Evolutionary conservation across 2,329 filamentous ascomycete species (phyloP).

Genomic region (Hypocrella siamensis): DNA sequence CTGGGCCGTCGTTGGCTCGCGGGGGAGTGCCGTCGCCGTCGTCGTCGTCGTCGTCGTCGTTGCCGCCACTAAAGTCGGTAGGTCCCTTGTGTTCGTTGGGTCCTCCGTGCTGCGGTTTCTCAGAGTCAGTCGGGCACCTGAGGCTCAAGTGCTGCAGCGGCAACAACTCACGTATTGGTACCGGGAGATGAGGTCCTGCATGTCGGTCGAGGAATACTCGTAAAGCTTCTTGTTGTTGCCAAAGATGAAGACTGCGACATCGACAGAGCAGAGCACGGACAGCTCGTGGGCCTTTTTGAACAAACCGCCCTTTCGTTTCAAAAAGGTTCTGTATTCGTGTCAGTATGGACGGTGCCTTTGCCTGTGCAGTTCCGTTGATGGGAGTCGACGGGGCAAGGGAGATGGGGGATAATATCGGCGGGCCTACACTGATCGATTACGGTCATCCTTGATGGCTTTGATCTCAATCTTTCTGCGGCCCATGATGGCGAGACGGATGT

Average conservation of each 20-base stretch:
- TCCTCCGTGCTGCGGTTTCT: slow-evolving; percentile 55
- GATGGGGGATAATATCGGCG: neutral
- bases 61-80: slow-evolving; percentile 74
- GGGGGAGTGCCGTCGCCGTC: slow-evolving; percentile 56
- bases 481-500: slow-evolving; percentile 37
- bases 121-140: slow-evolving; percentile 5
- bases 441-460: slow-evolving; percentile 97
- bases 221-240: slow-evolving; percentile 98
- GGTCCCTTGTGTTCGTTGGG: slow-evolving; percentile 96
- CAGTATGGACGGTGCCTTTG: neutral
- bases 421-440: slow-evolving; percentile 90
- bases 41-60: slow-evolving; percentile 74
- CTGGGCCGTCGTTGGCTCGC: slow-evolving; percentile 41
- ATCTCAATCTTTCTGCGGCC: slow-evolving; percentile 99
- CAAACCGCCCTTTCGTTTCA: slow-evolving; percentile 95
- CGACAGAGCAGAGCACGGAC: slow-evolving; percentile 92
- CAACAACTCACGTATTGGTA: slow-evolving; percentile 69
- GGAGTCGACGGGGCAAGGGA: neutral
- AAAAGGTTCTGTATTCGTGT: slow-evolving; percentile 55
- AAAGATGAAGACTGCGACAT: slow-evolving; percentile 97
- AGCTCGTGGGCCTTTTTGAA: slow-evolving; percentile 99
- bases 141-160: neutral
- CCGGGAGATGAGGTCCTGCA: slow-evolving; percentile 74
- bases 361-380: neutral
- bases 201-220: slow-evolving; percentile 89